Percentiles rank a stretch among this genome's conserved stretches.
phyloP scores from a whole-genome alignment of 257 asterid species.

The Solanum gandarillasii region DNA sequence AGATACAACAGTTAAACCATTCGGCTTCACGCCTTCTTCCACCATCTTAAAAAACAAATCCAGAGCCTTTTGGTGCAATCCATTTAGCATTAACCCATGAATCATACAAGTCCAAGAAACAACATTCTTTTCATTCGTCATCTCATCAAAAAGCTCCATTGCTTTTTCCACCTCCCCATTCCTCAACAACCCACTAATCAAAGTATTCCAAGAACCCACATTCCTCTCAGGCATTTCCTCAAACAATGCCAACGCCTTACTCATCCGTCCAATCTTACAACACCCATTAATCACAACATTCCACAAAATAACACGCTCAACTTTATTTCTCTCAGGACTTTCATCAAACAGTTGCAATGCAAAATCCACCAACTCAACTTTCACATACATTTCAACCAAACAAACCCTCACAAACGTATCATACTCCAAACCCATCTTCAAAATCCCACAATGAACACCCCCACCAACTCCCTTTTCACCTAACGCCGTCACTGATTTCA shows the following conservation, averaged over 20 bases:
- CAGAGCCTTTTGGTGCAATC: constrained; percentile 21
- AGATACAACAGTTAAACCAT: constrained; percentile 26
- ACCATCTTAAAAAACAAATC: constrained; percentile 21
- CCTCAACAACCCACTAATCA: constrained; percentile 31
- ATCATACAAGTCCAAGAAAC: constrained; percentile 34
- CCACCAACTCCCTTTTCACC: constrained; percentile 10
- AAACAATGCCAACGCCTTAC: constrained; percentile 25
- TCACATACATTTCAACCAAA: constrained; percentile 32
- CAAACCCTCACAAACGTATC: constrained; percentile 33
- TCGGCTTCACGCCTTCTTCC: constrained; percentile 19
- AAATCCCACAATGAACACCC: constrained; percentile 9
- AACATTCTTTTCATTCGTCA: constrained; percentile 27
- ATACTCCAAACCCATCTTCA: constrained; percentile 30
- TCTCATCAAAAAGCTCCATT: constrained; percentile 17
- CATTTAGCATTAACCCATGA: constrained; percentile 22
- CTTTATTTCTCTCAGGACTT: constrained; percentile 28
- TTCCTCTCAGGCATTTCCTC: constrained; percentile 36
- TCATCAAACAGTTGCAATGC: constrained; percentile 32
- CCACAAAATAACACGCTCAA: constrained; percentile 31
- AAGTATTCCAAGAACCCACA: constrained; percentile 31
- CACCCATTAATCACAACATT: constrained; percentile 31
- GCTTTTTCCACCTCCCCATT: constrained; percentile 22
- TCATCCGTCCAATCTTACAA: constrained; percentile 23
- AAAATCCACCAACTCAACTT: constrained; percentile 6
- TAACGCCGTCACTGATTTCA: constrained; percentile 18